phyloP scores from a whole-genome alignment of 192 early-diverging fungal genomes.

The Pecoramyces ruminantium region DNA sequence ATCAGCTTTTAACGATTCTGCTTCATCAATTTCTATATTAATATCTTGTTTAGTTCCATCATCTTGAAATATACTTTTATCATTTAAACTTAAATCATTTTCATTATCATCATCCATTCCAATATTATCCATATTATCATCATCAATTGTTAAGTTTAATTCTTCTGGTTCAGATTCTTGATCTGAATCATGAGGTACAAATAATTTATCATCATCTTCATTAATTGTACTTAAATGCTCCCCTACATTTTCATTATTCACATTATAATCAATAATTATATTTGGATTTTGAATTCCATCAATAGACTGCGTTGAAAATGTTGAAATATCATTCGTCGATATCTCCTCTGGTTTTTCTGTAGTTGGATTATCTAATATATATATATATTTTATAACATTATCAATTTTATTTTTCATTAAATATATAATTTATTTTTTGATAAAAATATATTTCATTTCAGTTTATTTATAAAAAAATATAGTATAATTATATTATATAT shows the following conservation, averaged over 20 bases:
- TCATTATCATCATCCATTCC: neutral
- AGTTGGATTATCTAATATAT: too few species aligned
- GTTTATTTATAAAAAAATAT: too few species aligned
- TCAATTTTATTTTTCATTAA: too few species aligned
- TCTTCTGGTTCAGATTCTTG: neutral
- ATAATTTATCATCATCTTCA: neutral
- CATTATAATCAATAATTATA: neutral
- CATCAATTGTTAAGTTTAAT: neutral
- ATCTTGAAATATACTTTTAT: neutral
- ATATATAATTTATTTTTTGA: too few species aligned
- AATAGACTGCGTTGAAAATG: too few species aligned
- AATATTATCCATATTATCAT: neutral
- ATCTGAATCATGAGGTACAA: neutral
- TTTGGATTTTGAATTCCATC: too few species aligned
- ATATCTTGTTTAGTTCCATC: neutral
- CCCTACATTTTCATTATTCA: neutral
- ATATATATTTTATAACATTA: too few species aligned
- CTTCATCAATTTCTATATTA: neutral
- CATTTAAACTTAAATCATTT: neutral
- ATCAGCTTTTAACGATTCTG: neutral
- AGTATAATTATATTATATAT: too few species aligned
- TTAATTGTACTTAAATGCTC: too few species aligned
- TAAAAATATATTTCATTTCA: too few species aligned
- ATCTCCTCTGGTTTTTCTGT: too few species aligned
- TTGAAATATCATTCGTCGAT: too few species aligned